Base-by-base conservation (phyloP, 768 basidiomycete genomes). In the Leucogyrophana mollusca region DNA sequence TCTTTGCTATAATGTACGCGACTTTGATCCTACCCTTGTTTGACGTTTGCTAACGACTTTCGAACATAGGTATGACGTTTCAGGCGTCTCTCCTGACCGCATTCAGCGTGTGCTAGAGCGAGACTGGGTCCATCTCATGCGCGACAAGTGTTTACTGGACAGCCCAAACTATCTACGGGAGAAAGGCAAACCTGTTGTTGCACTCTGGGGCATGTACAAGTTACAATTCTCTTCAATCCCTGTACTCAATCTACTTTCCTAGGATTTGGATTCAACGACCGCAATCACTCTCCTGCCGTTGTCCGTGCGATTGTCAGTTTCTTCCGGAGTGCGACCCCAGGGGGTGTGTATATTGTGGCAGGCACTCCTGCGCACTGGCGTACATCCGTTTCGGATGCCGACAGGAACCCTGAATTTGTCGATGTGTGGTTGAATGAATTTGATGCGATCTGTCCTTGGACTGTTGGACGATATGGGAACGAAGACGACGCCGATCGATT, bases 371-470 rank as follows among this genome's bases (percentile, higher is more conserved):
- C 85, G 0, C 77, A 85, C 54, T 92, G 90, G 90, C 79, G 90
- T 18, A 82, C 83, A 0, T 76, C 81, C 6, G 70, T 72, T 21
- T 76, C 78, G 21, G 90, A 93, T 56, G 82, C 85, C 0, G 86
- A 90, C 60, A 70, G 70, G 2, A 76, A 89, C 50, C 78, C 80
- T 0, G 84, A 66, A 6, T 90, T 87, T 50, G 54, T 82, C 10
- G 69, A 79, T 40, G 73, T 89, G 9, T 91, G 85, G 83, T 67
- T 88, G 9, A 80, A 82, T n/a, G 80, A 80, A 18, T 87, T 90
- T 49, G 87, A 90, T 50, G 85, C 86, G 3, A 78, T 90, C 46
- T 85, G 82, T 17, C 90, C 90, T 6, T 92, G 90, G 90, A 88
- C 84, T 5, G 74, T 92, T 9, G 90, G 90, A 3, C 71, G 87